Evolutionary conservation across 2,329 filamentous ascomycete species (phyloP), one percentile per base, ranked within the genome.

Genomic region (Cladophialophora bantiana): DNA sequence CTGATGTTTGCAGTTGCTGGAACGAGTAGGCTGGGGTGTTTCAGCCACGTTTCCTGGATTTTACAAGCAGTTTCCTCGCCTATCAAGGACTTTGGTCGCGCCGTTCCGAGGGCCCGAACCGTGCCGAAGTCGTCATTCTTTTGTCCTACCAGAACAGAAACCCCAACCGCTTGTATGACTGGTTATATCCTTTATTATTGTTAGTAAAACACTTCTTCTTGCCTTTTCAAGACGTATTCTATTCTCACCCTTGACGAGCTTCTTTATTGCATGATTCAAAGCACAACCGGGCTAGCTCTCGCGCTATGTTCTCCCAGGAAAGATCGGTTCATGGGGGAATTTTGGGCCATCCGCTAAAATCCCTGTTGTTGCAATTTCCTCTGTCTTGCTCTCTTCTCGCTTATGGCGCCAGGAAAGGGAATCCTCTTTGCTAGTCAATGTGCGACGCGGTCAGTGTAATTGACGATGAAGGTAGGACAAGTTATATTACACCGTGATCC

Each of bases 351-450:
- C 26, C 45, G 45, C 45, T 50, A 50, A 50, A 50, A 50, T 50
- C 45, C 45, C 45, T 50, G 45, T 26, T 26, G n/a, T 12, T 26
- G 45, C 45, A 50, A 50, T 50, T 10, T 50, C 45, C 45, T 50
- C 45, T 50, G 45, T 50, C 45, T 50, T 50, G 45, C 45, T 12
- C 18, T 50, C 45, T 50, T 50, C 45, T 50, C 45, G 45, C 45
- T 50, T 50, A 26, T 12, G 20, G 7, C n/a, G 18, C 45, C 45
- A 31, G 45, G 18, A 26, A 26, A 20, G 7, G 26, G 15, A 50
- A 50, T 9, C 4, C 45, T 26, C 45, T 50, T 18, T 50, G 18
- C 26, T 50, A 9, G 18, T 50, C 5, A 20, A 50, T 2, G 45
- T 7, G 45, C 45, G 26, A 50, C 3, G 26, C 26, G 20, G 18